Evolutionary conservation across 2,329 filamentous ascomycete species (phyloP).

Genomic region (Sordariomycetes sp.): DNA sequence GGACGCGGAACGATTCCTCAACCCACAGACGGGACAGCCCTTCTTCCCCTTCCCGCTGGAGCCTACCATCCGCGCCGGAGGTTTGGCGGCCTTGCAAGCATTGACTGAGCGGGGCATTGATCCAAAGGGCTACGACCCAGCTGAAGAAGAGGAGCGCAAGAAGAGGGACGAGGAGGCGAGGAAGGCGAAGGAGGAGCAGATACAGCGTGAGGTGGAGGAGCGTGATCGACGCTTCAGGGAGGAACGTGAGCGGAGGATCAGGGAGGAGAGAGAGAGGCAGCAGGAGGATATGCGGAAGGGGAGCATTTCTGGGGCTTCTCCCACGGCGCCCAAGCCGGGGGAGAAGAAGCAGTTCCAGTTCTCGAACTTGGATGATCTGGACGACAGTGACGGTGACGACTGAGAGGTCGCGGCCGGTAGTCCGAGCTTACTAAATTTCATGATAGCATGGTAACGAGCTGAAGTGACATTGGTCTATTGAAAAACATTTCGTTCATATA

Average conservation of each 20-base stretch:
- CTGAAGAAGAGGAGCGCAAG: conserved; percentile 41
- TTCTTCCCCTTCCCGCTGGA: conserved; percentile 74
- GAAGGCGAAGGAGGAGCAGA: conserved; percentile 35
- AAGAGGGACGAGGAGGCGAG: conserved; percentile 40
- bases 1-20: conserved; percentile 38
- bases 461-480: too few relatives aligned
- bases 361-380: conserved; percentile 41
- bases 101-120: conserved; percentile 55
- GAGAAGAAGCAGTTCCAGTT: conserved; percentile 49
- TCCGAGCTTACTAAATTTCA: too few relatives aligned
- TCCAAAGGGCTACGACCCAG: conserved; percentile 50
- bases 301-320: conserved; percentile 18
- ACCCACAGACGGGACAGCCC: conserved; percentile 44
- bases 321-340: conserved; percentile 13
- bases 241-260: conserved; percentile 24
- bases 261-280: conserved; percentile 29
- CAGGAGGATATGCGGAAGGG: conserved; percentile 30
- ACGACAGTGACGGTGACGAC: conserved; percentile 35
- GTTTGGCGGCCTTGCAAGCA: conserved; percentile 54
- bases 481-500: too few relatives aligned
- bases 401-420: too few relatives aligned
- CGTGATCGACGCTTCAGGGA: conserved; percentile 28
- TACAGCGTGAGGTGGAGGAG: conserved; percentile 35
- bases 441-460: too few relatives aligned
- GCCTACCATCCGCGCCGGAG: conserved; percentile 59